Conservation (phyloP, 371 early-diverging fungal genomes). For the Lichtheimia hyalospora region DNA sequence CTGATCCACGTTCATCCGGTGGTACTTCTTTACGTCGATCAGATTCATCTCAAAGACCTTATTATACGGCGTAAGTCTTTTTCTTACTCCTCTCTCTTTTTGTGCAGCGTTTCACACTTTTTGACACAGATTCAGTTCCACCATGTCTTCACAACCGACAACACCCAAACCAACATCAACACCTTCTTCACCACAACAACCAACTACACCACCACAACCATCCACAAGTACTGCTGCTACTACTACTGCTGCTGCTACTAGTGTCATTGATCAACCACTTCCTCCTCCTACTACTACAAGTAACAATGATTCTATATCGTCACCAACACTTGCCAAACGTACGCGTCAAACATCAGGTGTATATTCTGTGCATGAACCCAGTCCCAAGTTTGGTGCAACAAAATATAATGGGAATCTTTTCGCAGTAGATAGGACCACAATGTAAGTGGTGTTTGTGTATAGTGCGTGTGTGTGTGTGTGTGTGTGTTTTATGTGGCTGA, state of each 20-base stretch:
- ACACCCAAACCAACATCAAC: conserved; percentile 16
- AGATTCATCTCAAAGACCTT: conserved; percentile 10
- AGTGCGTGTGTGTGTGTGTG: no score
- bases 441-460: background rate
- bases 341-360: conserved; percentile 9
- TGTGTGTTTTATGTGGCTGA: background rate
- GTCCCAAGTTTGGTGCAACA: conserved; percentile 23
- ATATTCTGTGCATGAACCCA: conserved; percentile 13
- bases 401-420: conserved; percentile 20
- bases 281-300: background rate
- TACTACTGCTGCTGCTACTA: background rate
- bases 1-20: conserved; percentile 4
- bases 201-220: conserved; percentile 5
- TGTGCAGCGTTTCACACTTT: conserved; percentile 8
- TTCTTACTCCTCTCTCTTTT: background rate
- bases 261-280: background rate
- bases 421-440: conserved; percentile 13
- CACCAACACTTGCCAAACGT: conserved; percentile 1
- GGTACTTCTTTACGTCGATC: conserved; percentile 12
- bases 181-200: conserved; percentile 1
- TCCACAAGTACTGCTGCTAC: background rate
- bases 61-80: conserved; percentile 4
- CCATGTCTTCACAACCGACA: conserved; percentile 23
- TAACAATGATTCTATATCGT: background rate
- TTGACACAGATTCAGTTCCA: conserved; percentile 14